Evolutionary conservation across 176 grass and related monocot genomes (phyloP).

Genomic region (Microstegium vimineum): DNA sequence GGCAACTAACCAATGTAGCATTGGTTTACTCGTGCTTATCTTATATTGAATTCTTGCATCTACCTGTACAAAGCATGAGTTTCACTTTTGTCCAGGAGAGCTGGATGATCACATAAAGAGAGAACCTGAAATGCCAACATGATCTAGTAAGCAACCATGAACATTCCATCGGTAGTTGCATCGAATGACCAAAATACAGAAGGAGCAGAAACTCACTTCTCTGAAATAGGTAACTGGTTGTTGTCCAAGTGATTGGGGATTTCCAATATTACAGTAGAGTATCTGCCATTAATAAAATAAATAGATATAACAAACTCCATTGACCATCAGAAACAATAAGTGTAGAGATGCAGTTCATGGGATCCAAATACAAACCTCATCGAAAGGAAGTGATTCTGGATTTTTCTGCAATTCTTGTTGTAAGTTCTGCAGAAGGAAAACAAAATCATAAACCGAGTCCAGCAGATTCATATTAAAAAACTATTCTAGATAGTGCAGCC

Average conservation of each 20-base stretch:
- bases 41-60: background rate
- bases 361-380: conserved; percentile 54
- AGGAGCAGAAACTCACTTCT: conserved; percentile 54
- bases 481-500: background rate
- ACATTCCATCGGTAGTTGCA: conserved; percentile 2
- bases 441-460: conserved; percentile 15
- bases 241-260: conserved; percentile 91
- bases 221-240: conserved; percentile 93
- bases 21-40: background rate
- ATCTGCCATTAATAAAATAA: conserved; percentile 51
- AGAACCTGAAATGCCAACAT: conserved; percentile 56
- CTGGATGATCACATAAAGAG: conserved; percentile 71
- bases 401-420: conserved; percentile 72
- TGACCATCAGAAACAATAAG: background rate
- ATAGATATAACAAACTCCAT: background rate
- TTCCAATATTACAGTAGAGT: conserved; percentile 92
- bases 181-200: conserved; percentile 1
- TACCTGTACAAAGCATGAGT: conserved; percentile 93
- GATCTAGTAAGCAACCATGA: conserved; percentile 23
- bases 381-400: conserved; percentile 86
- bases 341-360: background rate
- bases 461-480: background rate
- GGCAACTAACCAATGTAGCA: background rate
- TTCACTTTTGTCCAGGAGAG: conserved; percentile 85
- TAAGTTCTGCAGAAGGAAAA: conserved; percentile 61